Evolutionary conservation across 805 yeast species (phyloP).

Genomic region (Ogataea naganishii): DNA sequence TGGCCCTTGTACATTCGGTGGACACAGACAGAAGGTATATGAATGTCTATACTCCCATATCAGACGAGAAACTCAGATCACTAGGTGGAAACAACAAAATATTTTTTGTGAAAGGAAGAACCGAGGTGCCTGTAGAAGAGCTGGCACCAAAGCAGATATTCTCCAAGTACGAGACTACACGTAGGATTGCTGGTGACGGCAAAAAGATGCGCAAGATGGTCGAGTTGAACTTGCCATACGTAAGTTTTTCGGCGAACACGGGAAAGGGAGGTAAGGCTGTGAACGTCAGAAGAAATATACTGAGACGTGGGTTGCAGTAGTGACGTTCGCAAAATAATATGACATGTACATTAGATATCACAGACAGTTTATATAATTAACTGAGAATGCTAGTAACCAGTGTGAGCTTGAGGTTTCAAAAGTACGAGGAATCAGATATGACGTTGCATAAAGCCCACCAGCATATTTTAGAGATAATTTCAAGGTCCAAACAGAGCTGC

Average conservation of each 20-base stretch:
- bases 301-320: constrained; percentile 21
- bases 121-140: constrained; percentile 52
- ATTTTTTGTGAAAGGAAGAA: constrained; percentile 50
- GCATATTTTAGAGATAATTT: too few relatives aligned
- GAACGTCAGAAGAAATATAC: constrained; percentile 38
- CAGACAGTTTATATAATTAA: too few relatives aligned
- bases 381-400: too few relatives aligned
- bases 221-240: constrained; percentile 24
- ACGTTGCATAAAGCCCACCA: too few relatives aligned
- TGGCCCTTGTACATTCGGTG: constrained; percentile 63
- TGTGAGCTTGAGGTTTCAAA: too few relatives aligned
- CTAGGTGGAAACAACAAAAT: constrained; percentile 15
- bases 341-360: too few relatives aligned
- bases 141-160: constrained; percentile 17
- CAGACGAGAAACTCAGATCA: constrained; percentile 7
- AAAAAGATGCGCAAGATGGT: constrained; percentile 5
- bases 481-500: too few relatives aligned
- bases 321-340: too few relatives aligned
- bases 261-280: constrained; percentile 40
- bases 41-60: constrained; percentile 49
- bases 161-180: constrained; percentile 1
- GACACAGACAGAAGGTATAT: constrained; percentile 28
- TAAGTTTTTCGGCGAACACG: constrained; percentile 26
- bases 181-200: neutral
- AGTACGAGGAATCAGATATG: too few relatives aligned